Percentiles rank a stretch among this genome's conserved stretches.
Conservation (phyloP, 2,329 filamentous ascomycete species). For the Phoma sp. region DNA sequence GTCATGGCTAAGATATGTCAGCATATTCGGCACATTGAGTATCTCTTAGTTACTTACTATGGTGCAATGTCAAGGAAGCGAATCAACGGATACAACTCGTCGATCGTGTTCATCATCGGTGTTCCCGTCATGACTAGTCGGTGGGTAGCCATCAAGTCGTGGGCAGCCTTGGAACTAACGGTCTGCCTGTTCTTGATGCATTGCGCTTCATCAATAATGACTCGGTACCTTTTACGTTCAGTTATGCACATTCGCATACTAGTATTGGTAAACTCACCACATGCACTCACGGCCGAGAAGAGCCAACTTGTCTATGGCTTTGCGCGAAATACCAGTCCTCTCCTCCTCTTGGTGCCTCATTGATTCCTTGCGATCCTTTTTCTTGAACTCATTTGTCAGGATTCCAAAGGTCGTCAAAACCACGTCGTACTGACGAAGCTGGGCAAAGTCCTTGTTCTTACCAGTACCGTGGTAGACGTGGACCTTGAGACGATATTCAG, state of each 20-base stretch:
- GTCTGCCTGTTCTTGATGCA: constrained; percentile 78
- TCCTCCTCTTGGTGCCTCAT: constrained; percentile 52
- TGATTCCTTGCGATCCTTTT: constrained; percentile 58
- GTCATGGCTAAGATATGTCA: constrained; percentile 49
- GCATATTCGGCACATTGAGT: not conserved
- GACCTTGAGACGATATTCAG: constrained; percentile 64
- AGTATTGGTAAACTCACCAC: constrained; percentile 53
- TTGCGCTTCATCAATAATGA: constrained; percentile 81
- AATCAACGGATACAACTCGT: constrained; percentile 78
- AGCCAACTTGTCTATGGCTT: constrained; percentile 30
- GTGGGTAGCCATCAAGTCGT: constrained; percentile 63
- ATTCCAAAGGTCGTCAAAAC: constrained; percentile 82
- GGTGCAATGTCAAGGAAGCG: constrained; percentile 78
- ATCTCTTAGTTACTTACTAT: constrained; percentile 42
- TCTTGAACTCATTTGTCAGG: constrained; percentile 70
- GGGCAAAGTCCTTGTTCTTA: constrained; percentile 62
- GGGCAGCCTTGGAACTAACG: constrained; percentile 65
- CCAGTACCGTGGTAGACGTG: constrained; percentile 70
- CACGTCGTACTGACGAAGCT: constrained; percentile 71
- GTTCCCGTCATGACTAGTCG: constrained; percentile 81
- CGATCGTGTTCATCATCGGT: constrained; percentile 85
- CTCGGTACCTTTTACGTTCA: constrained; percentile 43
- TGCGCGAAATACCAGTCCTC: constrained; percentile 31
- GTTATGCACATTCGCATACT: not conserved
- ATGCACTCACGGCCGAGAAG: constrained; percentile 65